A percentile compares a stretch with the other conserved stretches of the same genome.
Conservation (phyloP, 2,329 filamentous ascomycete species). For the Fusarium bulbicola region DNA sequence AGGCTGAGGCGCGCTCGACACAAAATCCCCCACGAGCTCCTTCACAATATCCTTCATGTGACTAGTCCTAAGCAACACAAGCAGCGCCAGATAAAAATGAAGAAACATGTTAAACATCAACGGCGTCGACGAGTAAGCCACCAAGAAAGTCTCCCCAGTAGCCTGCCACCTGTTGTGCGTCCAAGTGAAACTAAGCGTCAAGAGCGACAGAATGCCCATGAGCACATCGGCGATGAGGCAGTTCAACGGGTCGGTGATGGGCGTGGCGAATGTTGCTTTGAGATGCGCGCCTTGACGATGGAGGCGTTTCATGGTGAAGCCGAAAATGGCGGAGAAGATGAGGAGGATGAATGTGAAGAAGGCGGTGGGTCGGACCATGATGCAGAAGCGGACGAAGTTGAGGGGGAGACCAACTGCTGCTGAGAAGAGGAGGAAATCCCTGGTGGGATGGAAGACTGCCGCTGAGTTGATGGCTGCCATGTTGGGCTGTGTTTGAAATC, state of each 20-base stretch:
- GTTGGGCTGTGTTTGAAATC: accelerated
- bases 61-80: neutral
- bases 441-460: neutral
- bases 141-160: neutral
- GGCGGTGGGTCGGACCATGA: neutral
- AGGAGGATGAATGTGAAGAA: neutral
- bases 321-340: neutral
- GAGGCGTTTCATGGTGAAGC: neutral
- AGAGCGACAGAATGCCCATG: neutral
- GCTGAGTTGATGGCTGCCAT: neutral
- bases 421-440: neutral
- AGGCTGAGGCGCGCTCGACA: neutral
- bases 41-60: neutral
- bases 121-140: neutral
- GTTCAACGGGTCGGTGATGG: neutral
- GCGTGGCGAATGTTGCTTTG: neutral
- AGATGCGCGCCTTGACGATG: neutral
- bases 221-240: neutral
- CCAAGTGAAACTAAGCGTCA: neutral
- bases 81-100: neutral
- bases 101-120: constrained; percentile 7
- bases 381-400: constrained; percentile 1
- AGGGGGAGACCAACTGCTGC: neutral
- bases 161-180: neutral
- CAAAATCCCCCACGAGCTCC: neutral